Base-by-base conservation (phyloP, 2,329 filamentous ascomycete genomes). In the Blastomyces emzantsi region DNA sequence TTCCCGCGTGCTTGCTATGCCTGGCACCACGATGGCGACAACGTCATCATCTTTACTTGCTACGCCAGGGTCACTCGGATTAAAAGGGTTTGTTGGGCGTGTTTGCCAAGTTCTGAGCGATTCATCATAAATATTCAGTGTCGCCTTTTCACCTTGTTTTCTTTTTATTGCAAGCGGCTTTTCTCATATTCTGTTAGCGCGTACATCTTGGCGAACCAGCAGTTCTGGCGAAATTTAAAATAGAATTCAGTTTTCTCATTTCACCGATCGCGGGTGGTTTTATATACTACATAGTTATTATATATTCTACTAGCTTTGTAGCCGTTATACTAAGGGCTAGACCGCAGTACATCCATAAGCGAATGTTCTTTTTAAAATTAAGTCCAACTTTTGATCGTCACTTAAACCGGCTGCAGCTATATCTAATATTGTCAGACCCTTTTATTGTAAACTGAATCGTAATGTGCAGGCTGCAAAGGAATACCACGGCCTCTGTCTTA, bases 31-130 rank as follows among this genome's bases (percentile, higher is more conserved):
- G 2, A 69, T 72, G 33, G 78, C 78, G 7, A 78, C 79, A 2
- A 73, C 80, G 1, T 78, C 79, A 45, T 79, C 79, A 13, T 78
- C 81, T 13, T 78, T 76, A 13, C 78, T 78, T 49, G 78, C 76
- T 2, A 75, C 79, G 36, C 78, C 78, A 63, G 78, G 81, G 0
- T 71, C 81, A 15, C 80, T 81, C 11, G 83, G 82, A 1, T 69
- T 87, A 13, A 83, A 85, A 64, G 85, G 85, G 0, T 86, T 86
- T 72, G 83, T 86, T 22, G 85, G 85, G 0, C 75, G 70, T 49
- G 69, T 81, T 28, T 72, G 71, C 65, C 76, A 76, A 54, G 72
- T 77, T 28, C 60, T 67, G 59, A 65, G 64, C 49, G 62, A 61
- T 28, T 66, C 60, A 66, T 57, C 15, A 47, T 33, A 47, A 11